A percentile compares a stretch with the other conserved stretches of the same genome.
Evolutionary conservation across 257 asterid genomes (phyloP).

Genomic region (Ballota nigra): DNA sequence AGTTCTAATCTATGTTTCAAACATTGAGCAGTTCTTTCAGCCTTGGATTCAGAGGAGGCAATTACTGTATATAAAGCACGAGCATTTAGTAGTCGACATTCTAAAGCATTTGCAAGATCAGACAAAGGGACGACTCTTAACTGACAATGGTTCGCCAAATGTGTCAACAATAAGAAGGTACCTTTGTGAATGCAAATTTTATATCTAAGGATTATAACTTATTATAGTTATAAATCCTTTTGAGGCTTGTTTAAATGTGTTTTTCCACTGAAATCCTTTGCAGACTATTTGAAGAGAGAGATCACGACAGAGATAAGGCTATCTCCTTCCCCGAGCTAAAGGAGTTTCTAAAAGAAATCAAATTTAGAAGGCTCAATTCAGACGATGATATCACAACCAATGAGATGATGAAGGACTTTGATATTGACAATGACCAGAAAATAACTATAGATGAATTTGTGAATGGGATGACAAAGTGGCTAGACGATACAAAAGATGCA

Average conservation of each 20-base stretch:
- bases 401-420: constrained; percentile 47
- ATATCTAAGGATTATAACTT: neutral
- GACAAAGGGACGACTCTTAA: constrained; percentile 38
- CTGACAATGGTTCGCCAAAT: constrained; percentile 51
- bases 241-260: neutral
- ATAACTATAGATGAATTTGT: constrained; percentile 56
- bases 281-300: constrained; percentile 47
- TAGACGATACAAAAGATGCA: constrained; percentile 55
- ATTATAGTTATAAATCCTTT: neutral
- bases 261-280: neutral
- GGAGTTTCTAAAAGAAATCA: constrained; percentile 40
- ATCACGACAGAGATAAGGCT: constrained; percentile 42
- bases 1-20: neutral
- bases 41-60: constrained; percentile 63
- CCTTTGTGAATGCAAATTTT: neutral
- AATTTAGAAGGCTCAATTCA: constrained; percentile 21
- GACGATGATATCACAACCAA: constrained; percentile 34
- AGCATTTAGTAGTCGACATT: constrained; percentile 53
- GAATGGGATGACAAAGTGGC: constrained; percentile 50
- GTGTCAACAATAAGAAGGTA: constrained; percentile 49
- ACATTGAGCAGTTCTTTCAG: constrained; percentile 43
- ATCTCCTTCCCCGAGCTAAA: constrained; percentile 44
- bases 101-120: constrained; percentile 49
- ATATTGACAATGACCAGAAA: constrained; percentile 39
- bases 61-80: constrained; percentile 53